phyloP scores from a whole-genome alignment of 2,329 filamentous ascomycete genomes.

The Colletotrichum spinosum region DNA sequence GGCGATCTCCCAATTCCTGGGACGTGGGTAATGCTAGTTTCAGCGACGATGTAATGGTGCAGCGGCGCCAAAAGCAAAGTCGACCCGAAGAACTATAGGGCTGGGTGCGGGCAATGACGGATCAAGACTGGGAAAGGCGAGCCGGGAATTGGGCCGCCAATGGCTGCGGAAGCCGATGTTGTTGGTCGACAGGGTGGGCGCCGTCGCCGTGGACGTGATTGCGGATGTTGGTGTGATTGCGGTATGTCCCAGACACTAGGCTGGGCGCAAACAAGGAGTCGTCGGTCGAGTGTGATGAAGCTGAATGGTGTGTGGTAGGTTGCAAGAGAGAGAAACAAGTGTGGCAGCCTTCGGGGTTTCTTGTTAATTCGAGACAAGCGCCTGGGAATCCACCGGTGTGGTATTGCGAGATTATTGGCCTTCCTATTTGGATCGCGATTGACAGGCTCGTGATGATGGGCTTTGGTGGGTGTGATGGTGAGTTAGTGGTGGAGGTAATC shows the following conservation, averaged over 20 bases:
- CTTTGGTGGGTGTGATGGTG: slow-evolving; percentile 25
- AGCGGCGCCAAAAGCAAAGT: slow-evolving; percentile 13
- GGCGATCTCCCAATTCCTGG: slow-evolving; percentile 17
- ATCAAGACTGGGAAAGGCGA: slow-evolving; percentile 4
- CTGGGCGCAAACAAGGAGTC: slow-evolving; percentile 4
- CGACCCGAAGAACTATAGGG: slow-evolving; percentile 6
- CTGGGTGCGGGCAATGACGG: slow-evolving; percentile 10
- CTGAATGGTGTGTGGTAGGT: slow-evolving; percentile 1
- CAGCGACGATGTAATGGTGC: slow-evolving; percentile 13
- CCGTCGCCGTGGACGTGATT: background rate
- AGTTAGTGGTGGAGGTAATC: slow-evolving; percentile 13
- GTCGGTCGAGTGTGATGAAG: background rate
- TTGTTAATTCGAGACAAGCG: slow-evolving; percentile 36
- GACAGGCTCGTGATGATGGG: slow-evolving; percentile 37
- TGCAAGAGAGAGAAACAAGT: slow-evolving; percentile 3
- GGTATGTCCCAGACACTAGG: background rate
- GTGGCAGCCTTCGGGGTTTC: slow-evolving; percentile 30
- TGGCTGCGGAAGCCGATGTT: slow-evolving; percentile 16
- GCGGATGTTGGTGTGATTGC: background rate
- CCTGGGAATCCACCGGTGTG: slow-evolving; percentile 33
- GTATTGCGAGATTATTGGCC: slow-evolving; percentile 38
- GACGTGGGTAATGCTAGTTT: slow-evolving; percentile 15
- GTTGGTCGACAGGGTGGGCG: background rate
- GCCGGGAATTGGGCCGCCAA: slow-evolving; percentile 28
- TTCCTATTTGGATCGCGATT: slow-evolving; percentile 37